Conservation (phyloP, 805 yeast species). For the Wickerhamomyces bovis region DNA sequence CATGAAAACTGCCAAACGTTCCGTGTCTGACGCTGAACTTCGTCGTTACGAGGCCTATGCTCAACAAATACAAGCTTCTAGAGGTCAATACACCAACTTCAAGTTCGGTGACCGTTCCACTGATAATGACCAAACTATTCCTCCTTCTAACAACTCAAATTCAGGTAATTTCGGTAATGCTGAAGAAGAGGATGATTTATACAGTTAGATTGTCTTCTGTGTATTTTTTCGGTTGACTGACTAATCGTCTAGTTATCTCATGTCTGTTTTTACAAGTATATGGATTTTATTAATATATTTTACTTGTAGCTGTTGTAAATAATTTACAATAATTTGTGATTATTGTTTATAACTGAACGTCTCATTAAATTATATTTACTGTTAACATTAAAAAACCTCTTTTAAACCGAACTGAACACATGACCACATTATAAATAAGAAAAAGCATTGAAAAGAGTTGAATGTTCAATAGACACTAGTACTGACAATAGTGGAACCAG, state of each 20-base stretch:
- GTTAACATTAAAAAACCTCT: neutral
- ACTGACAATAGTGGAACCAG: neutral
- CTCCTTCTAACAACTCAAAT: conserved; percentile 24
- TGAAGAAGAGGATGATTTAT: conserved; percentile 60
- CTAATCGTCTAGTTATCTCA: neutral
- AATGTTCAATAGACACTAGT: neutral
- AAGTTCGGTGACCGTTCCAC: conserved; percentile 55
- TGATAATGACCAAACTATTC: conserved; percentile 30
- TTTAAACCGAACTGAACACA: neutral
- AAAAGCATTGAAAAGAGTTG: too few species aligned
- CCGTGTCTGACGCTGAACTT: conserved; percentile 93
- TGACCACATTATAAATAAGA: too few species aligned
- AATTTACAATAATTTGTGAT: too few species aligned
- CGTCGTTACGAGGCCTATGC: conserved; percentile 99
- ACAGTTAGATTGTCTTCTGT: conserved; percentile 32
- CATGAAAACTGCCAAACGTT: conserved; percentile 97
- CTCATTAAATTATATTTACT: neutral
- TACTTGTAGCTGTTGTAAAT: too few species aligned
- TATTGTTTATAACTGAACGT: too few species aligned
- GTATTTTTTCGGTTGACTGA: neutral
- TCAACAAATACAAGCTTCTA: conserved; percentile 90
- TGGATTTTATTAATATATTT: too few species aligned
- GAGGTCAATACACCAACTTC: conserved; percentile 91
- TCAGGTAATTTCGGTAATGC: conserved; percentile 40
- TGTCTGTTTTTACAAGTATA: conserved; percentile 1